phyloP scores from a whole-genome alignment of 139 green algal species.

The Axilococcus clingmanii region DNA sequence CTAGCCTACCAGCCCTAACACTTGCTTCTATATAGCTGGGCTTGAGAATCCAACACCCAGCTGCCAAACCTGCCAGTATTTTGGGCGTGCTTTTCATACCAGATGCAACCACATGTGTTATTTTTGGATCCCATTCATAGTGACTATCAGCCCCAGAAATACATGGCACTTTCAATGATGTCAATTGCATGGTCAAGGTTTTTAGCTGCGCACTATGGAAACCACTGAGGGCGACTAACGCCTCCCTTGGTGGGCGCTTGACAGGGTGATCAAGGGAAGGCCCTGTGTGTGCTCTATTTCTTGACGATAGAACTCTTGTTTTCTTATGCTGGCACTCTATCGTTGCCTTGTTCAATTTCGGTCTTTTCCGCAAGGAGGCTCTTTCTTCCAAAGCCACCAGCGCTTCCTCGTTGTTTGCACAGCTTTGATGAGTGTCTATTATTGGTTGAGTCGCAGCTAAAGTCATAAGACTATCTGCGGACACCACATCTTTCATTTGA shows the following conservation, averaged over 20 bases:
- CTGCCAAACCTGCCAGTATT: constrained; percentile 2
- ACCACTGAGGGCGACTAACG: constrained; percentile 1
- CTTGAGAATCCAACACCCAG: constrained; percentile 7
- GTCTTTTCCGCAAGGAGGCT: too few relatives aligned
- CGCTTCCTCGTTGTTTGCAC: neutral
- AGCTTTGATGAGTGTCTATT: neutral
- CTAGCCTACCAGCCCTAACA: neutral
- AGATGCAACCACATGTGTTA: constrained; percentile 9
- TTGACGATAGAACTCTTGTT: neutral
- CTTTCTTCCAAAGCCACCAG: too few relatives aligned
- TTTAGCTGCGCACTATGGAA: constrained; percentile 4
- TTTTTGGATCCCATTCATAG: constrained; percentile 1
- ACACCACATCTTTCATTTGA: too few relatives aligned
- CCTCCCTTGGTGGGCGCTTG: too few relatives aligned
- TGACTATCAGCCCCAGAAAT: neutral
- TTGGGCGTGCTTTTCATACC: constrained; percentile 4
- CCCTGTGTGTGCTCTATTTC: neutral
- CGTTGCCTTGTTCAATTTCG: too few relatives aligned
- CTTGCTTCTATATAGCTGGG: neutral
- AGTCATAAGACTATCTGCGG: too few relatives aligned
- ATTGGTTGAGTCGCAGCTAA: neutral
- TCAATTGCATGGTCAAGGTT: neutral
- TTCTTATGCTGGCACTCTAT: too few relatives aligned
- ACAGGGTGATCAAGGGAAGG: too few relatives aligned
- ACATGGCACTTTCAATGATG: neutral